A percentile compares a stretch with the other conserved stretches of the same genome.
Conservation (phyloP, 108 stramenopile species). For the Pseudonitzschia pungens region DNA sequence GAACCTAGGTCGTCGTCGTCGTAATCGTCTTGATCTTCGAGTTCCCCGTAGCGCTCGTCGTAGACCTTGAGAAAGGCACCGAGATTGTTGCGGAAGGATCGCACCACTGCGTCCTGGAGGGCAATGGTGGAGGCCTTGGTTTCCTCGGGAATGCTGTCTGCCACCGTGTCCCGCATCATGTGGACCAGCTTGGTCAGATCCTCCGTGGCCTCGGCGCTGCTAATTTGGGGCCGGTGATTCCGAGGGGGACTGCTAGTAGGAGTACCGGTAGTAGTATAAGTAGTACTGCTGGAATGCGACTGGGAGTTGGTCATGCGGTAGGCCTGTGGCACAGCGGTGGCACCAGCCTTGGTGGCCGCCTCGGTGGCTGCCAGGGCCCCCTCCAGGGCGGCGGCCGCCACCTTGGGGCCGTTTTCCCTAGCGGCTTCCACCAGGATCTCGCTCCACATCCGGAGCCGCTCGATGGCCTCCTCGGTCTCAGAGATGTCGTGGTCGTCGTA, state of each 20-base stretch:
- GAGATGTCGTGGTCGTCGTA: not conserved
- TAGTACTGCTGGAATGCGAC: no score
- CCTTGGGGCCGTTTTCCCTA: slow-evolving; percentile 8
- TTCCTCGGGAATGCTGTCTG: not conserved
- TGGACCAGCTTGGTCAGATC: not conserved
- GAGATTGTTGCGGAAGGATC: not conserved
- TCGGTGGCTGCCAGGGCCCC: not conserved
- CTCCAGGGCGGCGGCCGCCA: not conserved
- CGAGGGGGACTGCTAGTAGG: no score
- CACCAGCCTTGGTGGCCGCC: not conserved
- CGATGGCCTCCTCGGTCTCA: not conserved
- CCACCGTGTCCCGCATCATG: not conserved
- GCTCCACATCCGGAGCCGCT: slow-evolving; percentile 4
- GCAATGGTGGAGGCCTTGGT: not conserved
- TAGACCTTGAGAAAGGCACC: not conserved
- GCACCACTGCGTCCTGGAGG: not conserved
- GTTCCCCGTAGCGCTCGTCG: not conserved
- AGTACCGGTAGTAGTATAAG: no score
- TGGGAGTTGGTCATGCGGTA: no score
- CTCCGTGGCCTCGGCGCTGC: not conserved
- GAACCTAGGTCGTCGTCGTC: not conserved
- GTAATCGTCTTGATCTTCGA: no score
- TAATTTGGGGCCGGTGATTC: not conserved
- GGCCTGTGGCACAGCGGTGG: not conserved
- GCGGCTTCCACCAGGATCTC: not conserved